A percentile compares a stretch with the other conserved stretches of the same genome.
Conservation (phyloP, 192 early-diverging fungal genomes). For the Coemansia sp. region DNA sequence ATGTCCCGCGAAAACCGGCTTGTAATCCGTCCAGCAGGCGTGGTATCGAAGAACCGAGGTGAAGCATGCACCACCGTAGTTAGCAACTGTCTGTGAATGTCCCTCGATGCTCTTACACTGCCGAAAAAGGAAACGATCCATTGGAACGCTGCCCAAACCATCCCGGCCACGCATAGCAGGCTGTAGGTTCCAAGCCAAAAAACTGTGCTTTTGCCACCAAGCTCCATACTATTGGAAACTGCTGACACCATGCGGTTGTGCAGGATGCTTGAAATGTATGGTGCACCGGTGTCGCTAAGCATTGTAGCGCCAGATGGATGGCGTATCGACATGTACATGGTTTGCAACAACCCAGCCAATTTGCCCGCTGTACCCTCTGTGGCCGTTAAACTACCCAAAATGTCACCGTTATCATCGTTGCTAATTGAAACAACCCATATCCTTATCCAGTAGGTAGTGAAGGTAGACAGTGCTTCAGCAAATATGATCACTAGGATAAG, state of each 20-base stretch:
- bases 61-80: slow-evolving; percentile 64
- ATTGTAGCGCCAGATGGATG: no score
- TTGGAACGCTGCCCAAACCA: slow-evolving; percentile 41
- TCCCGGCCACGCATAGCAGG: slow-evolving; percentile 54
- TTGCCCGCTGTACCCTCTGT: no score
- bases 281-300: no score
- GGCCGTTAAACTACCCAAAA: no score
- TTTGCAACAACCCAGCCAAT: no score
- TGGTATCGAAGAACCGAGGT: slow-evolving; percentile 84
- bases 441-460: slow-evolving; percentile 68
- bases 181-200: slow-evolving; percentile 73
- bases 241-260: no score
- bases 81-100: slow-evolving; percentile 61
- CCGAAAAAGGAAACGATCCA: slow-evolving; percentile 52
- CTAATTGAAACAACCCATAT: slow-evolving; percentile 55
- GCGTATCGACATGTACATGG: no score
- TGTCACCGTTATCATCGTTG: background rate
- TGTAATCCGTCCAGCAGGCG: slow-evolving; percentile 81
- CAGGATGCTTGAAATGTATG: no score
- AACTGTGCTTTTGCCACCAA: slow-evolving; percentile 44
- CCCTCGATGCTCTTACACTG: slow-evolving; percentile 60
- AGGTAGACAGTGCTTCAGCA: slow-evolving; percentile 38
- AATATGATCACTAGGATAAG: slow-evolving; percentile 53
- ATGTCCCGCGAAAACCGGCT: slow-evolving; percentile 89
- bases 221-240: no score